Evolutionary conservation across 169 alveolate genomes (phyloP), one percentile per base, ranked within the genome.

Genomic region (Besnoitia besnoiti): DNA sequence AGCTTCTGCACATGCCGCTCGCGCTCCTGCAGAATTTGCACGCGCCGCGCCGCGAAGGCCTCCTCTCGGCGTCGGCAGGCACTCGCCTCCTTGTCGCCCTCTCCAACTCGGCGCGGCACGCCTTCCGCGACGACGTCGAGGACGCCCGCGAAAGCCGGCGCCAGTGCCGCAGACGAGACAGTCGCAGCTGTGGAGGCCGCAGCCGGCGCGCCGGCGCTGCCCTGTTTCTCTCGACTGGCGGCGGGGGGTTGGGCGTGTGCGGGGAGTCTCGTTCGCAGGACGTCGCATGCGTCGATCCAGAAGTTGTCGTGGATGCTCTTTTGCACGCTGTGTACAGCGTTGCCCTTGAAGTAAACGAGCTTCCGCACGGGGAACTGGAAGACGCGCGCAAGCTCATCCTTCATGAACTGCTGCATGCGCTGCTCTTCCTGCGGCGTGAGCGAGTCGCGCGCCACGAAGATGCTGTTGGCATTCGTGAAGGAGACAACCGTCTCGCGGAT

Each of bases 371-470:
- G 80, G 24, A 33, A 35, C 80, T 67, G 80, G 46, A 67, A 35
- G 24, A 67, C 30, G 46, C 44, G 80, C 80, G 80, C 39, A 5
- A 67, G 80, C 21, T 67, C 80, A 10, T 30, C 80, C 80, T 35
- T 30, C 44, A 67, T 35, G 80, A 67, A 30, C 80, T 67, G 80
- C 80, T 67, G 80, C 80, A 67, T 67, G 80, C 80, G 80, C n/a
- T 67, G 80, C 44, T 67, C 80, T 67, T 67, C 80, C 44, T 30
- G 46, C 21, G 80, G 42, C 12, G 80, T 67, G 8, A 67, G 80
- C 47, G 39, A 30, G 46, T 30, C 80, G 12, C 80, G 80, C 10
- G n/a, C 80, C 0, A 67, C 80, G 80, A 67, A 67, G 44, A 67
- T 67, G 44, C 24, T 33, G 42, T 67, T 30, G 40, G 80, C 80